Percentiles rank a stretch among this genome's conserved stretches.
phyloP scores from a whole-genome alignment of 2,329 filamentous ascomycete genomes.

The Apiospora arundinis region DNA sequence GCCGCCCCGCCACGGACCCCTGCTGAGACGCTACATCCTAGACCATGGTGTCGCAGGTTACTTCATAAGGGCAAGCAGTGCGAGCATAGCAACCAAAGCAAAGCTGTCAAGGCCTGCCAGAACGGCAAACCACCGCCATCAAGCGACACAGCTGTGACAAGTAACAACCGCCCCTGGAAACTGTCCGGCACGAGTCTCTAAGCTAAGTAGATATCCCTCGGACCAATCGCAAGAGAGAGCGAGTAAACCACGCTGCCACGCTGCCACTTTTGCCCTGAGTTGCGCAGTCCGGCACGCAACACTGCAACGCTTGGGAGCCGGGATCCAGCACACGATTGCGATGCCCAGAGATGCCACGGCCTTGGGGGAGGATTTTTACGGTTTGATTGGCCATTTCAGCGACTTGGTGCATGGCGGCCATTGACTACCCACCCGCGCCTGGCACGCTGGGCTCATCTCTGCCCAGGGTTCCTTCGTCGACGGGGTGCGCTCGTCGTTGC shows the following conservation, averaged over 20 bases:
- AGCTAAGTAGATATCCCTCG: neutral
- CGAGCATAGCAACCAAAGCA: neutral
- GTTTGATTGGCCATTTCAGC: conserved; percentile 12
- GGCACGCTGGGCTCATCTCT: no score
- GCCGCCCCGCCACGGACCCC: conserved; percentile 22
- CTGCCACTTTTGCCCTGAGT: no score
- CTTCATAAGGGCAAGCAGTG: neutral
- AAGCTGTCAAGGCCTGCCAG: conserved; percentile 2
- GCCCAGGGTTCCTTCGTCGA: neutral
- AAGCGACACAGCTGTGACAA: conserved; percentile 14
- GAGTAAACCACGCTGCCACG: neutral
- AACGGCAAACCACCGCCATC: neutral
- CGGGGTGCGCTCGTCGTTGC: neutral
- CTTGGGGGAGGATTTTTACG: neutral
- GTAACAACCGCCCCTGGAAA: conserved; percentile 10
- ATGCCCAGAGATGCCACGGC: conserved; percentile 12
- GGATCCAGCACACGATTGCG: neutral
- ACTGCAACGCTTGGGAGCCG: neutral
- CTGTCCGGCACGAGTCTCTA: neutral
- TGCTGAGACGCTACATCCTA: conserved; percentile 26
- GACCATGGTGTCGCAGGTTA: conserved; percentile 24
- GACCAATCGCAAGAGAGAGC: conserved; percentile 4
- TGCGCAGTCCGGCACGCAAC: neutral
- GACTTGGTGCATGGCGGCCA: neutral
- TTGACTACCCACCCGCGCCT: neutral